Conservation (phyloP, 805 yeast species). For the Wickerhamiella shivajii region DNA sequence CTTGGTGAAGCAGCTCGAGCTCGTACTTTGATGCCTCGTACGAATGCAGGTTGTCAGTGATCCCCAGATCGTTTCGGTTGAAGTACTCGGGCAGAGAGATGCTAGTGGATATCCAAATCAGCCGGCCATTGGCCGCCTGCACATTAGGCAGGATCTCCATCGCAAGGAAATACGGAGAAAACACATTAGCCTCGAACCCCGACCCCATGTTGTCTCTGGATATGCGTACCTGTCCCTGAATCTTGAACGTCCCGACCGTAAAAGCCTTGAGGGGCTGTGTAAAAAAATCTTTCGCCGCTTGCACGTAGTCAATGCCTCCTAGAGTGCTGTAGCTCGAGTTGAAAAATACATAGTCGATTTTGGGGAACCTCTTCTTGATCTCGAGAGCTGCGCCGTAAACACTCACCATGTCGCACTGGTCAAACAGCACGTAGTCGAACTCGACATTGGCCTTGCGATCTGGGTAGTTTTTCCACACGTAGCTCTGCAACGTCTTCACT, state of each 20-base stretch:
- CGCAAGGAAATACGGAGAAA: slow-evolving; percentile 81
- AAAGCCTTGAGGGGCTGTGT: slow-evolving; percentile 62
- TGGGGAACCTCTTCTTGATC: slow-evolving; percentile 43
- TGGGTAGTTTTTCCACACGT: slow-evolving; percentile 16
- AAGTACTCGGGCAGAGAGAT: slow-evolving; percentile 67
- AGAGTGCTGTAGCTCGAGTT: slow-evolving; percentile 87
- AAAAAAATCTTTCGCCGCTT: slow-evolving; percentile 54
- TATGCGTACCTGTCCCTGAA: slow-evolving; percentile 64
- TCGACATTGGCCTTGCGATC: slow-evolving; percentile 48
- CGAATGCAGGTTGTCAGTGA: slow-evolving; percentile 46
- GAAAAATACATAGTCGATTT: slow-evolving; percentile 64
- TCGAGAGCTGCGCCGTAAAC: slow-evolving; percentile 62
- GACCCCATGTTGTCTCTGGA: slow-evolving; percentile 69
- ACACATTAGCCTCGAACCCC: slow-evolving; percentile 91
- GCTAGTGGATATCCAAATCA: slow-evolving; percentile 76
- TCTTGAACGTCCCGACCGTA: slow-evolving; percentile 77
- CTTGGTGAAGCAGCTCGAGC: slow-evolving; percentile 69
- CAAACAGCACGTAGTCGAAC: slow-evolving; percentile 81
- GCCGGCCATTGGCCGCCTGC: slow-evolving; percentile 24
- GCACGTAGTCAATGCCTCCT: slow-evolving; percentile 74
- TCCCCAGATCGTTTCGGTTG: slow-evolving; percentile 60
- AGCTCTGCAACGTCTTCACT: slow-evolving; percentile 36
- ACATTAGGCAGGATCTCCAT: slow-evolving; percentile 47
- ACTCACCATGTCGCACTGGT: slow-evolving; percentile 80
- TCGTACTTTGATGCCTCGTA: slow-evolving; percentile 88